Evolutionary conservation across 441 rosid species (phyloP), one percentile per base, ranked within the genome.

Genomic region (Isatis lusitanica): DNA sequence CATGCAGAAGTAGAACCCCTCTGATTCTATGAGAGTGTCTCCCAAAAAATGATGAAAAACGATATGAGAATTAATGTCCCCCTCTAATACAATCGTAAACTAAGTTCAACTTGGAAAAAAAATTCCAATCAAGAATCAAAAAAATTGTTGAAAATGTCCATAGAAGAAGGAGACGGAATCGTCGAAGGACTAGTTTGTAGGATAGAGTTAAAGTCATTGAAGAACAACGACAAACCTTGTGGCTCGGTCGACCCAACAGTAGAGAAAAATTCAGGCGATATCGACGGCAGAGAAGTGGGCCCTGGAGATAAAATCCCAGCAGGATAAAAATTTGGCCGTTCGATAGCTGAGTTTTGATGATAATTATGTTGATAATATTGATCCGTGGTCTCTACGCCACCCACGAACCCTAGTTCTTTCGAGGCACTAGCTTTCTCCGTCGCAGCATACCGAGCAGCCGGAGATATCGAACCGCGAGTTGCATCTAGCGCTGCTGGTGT

Each of bases 261-360:
- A 43, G 94, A 86, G 65, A 93, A 93, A 69, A 89, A 88, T 76
- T 59, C 84, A 0, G 89, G 84, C 10, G 96, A 81, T 62, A 91
- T 83, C 40, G 73, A 80, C 3, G 86, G 93, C 47, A 91, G 81
- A 9, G 90, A 83, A 48, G 85, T 80, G 4, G 98, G 97, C 1
- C 85, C 92, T 0, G 97, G 93, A 1, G 97, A 93, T 63, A 93
- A 74, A 36, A 90, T 90, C 62, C 94, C 98, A 0, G 81, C 42
- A 17, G 43, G 92, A 56, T 77, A 65, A 47, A 63, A 71, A 59
- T 70, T 79, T 40, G 83, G 70, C 60, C 84, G 78, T 68, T 86
- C 87, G 26, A 79, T 74, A 42, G 36, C 80, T 33, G 71, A 79
- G 68, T 70, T 69, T 79, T 78, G 60, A 30, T 73, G 76, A 36